Conservation (phyloP, 768 basidiomycete genomes). For the Rhizopogon vulgaris region DNA sequence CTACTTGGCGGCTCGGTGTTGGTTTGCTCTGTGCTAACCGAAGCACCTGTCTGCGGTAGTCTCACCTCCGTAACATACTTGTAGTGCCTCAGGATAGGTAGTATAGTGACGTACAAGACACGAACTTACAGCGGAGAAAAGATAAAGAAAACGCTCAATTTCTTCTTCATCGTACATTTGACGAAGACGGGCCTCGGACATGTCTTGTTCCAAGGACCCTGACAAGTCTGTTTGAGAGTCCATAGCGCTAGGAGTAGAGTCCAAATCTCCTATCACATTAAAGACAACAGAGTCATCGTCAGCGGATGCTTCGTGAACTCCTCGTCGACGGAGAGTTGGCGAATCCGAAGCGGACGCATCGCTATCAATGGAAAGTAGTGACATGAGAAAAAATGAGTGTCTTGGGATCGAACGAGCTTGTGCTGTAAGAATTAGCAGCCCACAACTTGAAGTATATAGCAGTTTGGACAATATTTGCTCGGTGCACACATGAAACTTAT, state of each 20-base stretch:
- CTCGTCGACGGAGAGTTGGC: not conserved
- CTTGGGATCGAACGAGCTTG: not conserved
- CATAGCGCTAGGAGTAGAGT: not conserved
- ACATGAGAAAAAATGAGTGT: not conserved
- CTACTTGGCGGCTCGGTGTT: not conserved
- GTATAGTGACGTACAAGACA: not conserved
- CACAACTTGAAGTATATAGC: too few species aligned
- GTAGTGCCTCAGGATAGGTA: not conserved
- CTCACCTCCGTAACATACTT: conserved; percentile 60
- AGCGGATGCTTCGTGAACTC: not conserved
- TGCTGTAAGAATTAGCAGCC: not conserved
- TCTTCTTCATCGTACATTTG: conserved; percentile 60
- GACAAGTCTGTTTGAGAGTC: not conserved
- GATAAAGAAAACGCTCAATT: conserved; percentile 49
- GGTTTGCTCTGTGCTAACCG: conserved; percentile 18
- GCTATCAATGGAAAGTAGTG: not conserved
- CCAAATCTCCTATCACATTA: not conserved
- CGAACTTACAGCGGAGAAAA: conserved; percentile 56
- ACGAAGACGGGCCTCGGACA: conserved; percentile 50
- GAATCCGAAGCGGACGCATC: not conserved
- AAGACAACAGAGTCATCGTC: not conserved
- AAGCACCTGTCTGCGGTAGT: conserved; percentile 19
- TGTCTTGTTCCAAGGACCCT: conserved; percentile 18
- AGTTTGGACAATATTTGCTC: too few species aligned
- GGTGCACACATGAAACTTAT: too few species aligned